Evolutionary conservation across 495 filamentous ascomycete species (phyloP).

Genomic region (Aspergillus saccharolyticus): DNA sequence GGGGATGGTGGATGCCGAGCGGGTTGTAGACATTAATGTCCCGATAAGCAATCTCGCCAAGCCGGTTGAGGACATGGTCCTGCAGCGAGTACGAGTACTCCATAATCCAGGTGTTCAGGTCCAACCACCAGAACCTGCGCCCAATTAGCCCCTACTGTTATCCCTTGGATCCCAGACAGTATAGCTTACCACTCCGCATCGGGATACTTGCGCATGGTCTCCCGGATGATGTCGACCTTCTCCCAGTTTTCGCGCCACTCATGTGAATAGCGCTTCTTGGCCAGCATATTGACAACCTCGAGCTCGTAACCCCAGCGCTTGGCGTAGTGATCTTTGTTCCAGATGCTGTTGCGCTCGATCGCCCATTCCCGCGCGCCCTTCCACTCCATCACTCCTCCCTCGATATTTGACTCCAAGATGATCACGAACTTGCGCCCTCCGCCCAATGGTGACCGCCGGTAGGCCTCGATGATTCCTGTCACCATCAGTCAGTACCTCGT

Average conservation of each 20-base stretch:
- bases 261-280: slow-evolving; percentile 96
- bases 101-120: slow-evolving; percentile 98
- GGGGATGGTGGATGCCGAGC: slow-evolving; percentile 85
- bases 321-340: slow-evolving; percentile 88
- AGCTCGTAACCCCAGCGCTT: slow-evolving; percentile 90
- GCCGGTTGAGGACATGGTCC: slow-evolving; percentile 78
- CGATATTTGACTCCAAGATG: slow-evolving; percentile 87
- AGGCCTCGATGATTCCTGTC: slow-evolving; percentile 37
- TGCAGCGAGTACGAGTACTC: slow-evolving; percentile 89
- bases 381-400: slow-evolving; percentile 98
- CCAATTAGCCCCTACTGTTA: not conserved
- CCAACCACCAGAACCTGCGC: slow-evolving; percentile 96
- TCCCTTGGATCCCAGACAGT: no score
- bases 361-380: slow-evolving; percentile 98
- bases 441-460: slow-evolving; percentile 60
- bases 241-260: slow-evolving; percentile 99
- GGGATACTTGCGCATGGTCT: slow-evolving; percentile 87
- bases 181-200: slow-evolving; percentile 83
- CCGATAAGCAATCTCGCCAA: slow-evolving; percentile 74
- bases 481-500: not conserved
- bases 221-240: slow-evolving; percentile 92
- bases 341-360: slow-evolving; percentile 91
- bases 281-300: slow-evolving; percentile 95
- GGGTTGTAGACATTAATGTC: slow-evolving; percentile 97
- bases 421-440: slow-evolving; percentile 90